A percentile compares a stretch with the other conserved stretches of the same genome.
Evolutionary conservation across 2,329 filamentous ascomycete genomes (phyloP).

Genomic region (Monosporascus sp.): DNA sequence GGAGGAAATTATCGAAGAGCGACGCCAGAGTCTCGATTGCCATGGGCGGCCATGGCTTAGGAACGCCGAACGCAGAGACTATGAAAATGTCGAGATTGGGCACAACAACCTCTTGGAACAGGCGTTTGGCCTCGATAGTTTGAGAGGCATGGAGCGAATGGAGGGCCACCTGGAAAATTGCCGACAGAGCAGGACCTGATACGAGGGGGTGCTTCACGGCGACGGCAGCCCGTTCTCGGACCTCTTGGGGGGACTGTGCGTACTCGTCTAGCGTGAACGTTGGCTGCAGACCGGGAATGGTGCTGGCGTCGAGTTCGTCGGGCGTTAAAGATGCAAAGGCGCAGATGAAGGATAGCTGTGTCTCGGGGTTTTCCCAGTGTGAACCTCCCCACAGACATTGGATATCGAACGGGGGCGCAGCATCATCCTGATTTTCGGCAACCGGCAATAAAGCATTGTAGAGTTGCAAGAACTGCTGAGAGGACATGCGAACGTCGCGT

Average conservation of each 20-base stretch:
- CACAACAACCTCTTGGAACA: constrained; percentile 63
- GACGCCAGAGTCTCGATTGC: constrained; percentile 71
- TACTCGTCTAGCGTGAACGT: constrained; percentile 66
- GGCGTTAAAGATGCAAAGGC: constrained; percentile 75
- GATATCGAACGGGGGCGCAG: constrained; percentile 64
- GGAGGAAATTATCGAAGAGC: constrained; percentile 77
- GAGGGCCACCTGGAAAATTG: constrained; percentile 61
- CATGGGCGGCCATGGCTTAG: constrained; percentile 70
- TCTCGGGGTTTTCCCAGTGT: constrained; percentile 77
- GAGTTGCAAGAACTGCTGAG: constrained; percentile 73
- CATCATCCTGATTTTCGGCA: constrained; percentile 49
- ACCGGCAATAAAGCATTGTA: constrained; percentile 75
- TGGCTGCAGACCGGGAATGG: constrained; percentile 74
- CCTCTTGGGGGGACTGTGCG: constrained; percentile 40
- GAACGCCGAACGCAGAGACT: constrained; percentile 70
- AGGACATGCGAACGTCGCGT: constrained; percentile 67
- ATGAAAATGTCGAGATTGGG: constrained; percentile 76
- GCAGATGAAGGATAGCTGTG: constrained; percentile 89
- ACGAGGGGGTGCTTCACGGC: constrained; percentile 83
- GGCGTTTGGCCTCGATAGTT: constrained; percentile 56
- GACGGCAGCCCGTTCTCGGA: constrained; percentile 47
- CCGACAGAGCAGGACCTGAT: constrained; percentile 75
- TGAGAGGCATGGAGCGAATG: constrained; percentile 57
- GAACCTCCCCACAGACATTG: constrained; percentile 81
- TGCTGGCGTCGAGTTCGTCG: constrained; percentile 74